Percentiles rank a stretch among this genome's conserved stretches.
phyloP scores from a whole-genome alignment of 176 grass and related monocot genomes.

The Ensete ventricosum region DNA sequence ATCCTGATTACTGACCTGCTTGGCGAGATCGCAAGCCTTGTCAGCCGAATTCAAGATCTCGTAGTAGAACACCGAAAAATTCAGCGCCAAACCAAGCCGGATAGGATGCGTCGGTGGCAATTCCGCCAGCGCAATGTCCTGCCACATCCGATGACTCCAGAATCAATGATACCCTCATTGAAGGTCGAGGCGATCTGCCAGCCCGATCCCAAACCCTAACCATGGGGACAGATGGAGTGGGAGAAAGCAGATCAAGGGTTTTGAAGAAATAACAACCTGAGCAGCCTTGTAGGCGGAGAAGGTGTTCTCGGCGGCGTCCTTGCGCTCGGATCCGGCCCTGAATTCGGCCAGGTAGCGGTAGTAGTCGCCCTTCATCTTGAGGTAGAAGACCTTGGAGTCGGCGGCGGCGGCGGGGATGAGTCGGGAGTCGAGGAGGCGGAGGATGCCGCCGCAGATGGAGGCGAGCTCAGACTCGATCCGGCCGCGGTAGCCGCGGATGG shows the following conservation, averaged over 20 bases:
- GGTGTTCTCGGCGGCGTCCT: conserved; percentile 74
- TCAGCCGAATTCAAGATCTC: conserved; percentile 98
- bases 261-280: conserved; percentile 29
- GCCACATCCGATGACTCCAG: background rate
- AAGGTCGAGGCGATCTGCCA: background rate
- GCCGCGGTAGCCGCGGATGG: conserved; percentile 49
- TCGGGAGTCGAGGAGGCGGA: conserved; percentile 60
- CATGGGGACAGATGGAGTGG: background rate
- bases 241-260: background rate
- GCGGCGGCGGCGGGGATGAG: conserved; percentile 58
- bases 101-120: conserved; percentile 94
- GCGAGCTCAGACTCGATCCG: conserved; percentile 84
- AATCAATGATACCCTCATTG: background rate
- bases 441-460: conserved; percentile 76
- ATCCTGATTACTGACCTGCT: conserved; percentile 42
- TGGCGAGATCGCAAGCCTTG: conserved; percentile 85
- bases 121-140: conserved; percentile 79
- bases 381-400: conserved; percentile 93
- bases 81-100: conserved; percentile 82
- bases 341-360: conserved; percentile 96
- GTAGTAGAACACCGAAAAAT: conserved; percentile 99
- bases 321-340: conserved; percentile 65
- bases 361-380: conserved; percentile 99
- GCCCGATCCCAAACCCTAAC: background rate
- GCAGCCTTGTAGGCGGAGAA: conserved; percentile 77